A percentile compares a stretch with the other conserved stretches of the same genome.
phyloP scores from a whole-genome alignment of 208 protist species.

The Crithidia mellificae region DNA sequence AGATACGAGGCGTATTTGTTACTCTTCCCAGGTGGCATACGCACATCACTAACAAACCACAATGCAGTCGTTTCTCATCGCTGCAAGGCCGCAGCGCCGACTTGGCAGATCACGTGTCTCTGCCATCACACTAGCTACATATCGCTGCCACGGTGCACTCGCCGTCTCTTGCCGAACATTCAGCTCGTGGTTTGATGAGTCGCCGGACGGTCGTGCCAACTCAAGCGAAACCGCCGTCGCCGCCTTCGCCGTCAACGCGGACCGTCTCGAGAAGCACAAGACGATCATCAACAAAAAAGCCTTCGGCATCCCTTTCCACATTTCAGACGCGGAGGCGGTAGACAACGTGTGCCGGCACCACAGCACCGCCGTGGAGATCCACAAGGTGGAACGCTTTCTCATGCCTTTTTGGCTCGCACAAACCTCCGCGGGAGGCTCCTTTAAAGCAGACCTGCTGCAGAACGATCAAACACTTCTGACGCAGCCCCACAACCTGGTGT shows the following conservation, averaged over 20 bases:
- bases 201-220: slow-evolving; percentile 18
- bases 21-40: background rate
- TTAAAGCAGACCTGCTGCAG: slow-evolving; percentile 79
- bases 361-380: slow-evolving; percentile 61
- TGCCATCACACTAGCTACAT: background rate
- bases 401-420: slow-evolving; percentile 86
- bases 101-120: background rate
- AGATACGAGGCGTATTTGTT: background rate
- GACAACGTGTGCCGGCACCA: slow-evolving; percentile 83
- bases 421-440: slow-evolving; percentile 72
- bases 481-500: slow-evolving; percentile 78
- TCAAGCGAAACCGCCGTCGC: slow-evolving; percentile 37
- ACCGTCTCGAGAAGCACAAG: slow-evolving; percentile 60
- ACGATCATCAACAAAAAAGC: slow-evolving; percentile 73
- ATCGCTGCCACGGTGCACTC: background rate
- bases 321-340: slow-evolving; percentile 71
- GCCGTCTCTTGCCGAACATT: slow-evolving; percentile 34
- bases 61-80: too few relatives aligned
- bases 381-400: slow-evolving; percentile 71
- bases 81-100: background rate
- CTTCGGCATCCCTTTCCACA: slow-evolving; percentile 81
- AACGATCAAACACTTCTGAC: slow-evolving; percentile 77
- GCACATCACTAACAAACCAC: too few relatives aligned
- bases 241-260: slow-evolving; percentile 68
- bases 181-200: slow-evolving; percentile 67